Percentiles rank a stretch among this genome's conserved stretches.
Evolutionary conservation across 495 filamentous ascomycete genomes (phyloP).

Genomic region (Parathielavia hyrcaniae): DNA sequence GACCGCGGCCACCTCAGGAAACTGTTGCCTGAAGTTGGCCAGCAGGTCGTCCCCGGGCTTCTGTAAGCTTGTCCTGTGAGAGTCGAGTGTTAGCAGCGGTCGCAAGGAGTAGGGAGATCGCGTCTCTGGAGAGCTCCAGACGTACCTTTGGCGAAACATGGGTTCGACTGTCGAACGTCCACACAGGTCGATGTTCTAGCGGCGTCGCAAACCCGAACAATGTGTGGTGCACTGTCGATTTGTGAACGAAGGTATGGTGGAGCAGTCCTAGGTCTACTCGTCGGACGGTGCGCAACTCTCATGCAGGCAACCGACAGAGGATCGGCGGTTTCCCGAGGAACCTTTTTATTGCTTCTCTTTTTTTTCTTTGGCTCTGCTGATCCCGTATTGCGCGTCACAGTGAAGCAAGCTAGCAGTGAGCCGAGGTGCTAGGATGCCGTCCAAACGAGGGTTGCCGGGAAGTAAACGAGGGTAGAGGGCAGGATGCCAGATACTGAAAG

Average conservation of each 20-base stretch:
- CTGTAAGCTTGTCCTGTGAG: constrained; percentile 66
- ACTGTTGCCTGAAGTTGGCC: constrained; percentile 73
- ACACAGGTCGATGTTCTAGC: constrained; percentile 3
- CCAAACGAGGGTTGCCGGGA: constrained; percentile 14
- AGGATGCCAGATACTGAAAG: neutral
- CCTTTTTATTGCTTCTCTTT: no score
- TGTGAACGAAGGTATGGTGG: neutral
- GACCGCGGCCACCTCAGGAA: constrained; percentile 54
- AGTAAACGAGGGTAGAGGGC: constrained; percentile 13
- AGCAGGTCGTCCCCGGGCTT: constrained; percentile 83
- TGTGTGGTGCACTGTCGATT: neutral
- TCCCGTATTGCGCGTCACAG: neutral
- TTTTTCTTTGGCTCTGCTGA: neutral
- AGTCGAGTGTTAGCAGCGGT: constrained; percentile 25
- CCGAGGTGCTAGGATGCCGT: neutral
- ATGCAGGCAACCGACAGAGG: constrained; percentile 5
- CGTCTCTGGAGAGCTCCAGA: neutral
- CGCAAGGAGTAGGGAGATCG: neutral
- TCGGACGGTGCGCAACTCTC: neutral
- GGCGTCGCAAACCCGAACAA: neutral
- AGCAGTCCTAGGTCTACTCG: neutral
- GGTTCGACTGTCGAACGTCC: constrained; percentile 21
- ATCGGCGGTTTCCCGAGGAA: neutral
- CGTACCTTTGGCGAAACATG: constrained; percentile 40
- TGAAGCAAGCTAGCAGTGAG: constrained; percentile 2